These are phyloP conservation scores for Penicillium oxalicum DNA, from an alignment of 2,329 filamentous ascomycete species.

Conservation along the genomic window DNA sequence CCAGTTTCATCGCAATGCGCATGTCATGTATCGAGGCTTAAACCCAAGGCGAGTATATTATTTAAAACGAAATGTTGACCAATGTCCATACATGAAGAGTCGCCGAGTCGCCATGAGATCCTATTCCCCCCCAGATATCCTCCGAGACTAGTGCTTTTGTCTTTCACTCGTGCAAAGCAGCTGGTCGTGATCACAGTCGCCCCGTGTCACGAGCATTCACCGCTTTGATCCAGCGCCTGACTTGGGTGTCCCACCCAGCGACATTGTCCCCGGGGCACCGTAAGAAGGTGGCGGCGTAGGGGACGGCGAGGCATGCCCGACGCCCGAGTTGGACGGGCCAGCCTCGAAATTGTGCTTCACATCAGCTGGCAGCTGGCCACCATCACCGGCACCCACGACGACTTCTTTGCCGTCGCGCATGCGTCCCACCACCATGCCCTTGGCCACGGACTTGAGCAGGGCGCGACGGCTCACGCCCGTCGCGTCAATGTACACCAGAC, in stretches of 20 bases:
- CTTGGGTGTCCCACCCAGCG: conserved; percentile 25
- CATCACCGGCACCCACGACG: conserved; percentile 44
- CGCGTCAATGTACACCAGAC: conserved; percentile 94
- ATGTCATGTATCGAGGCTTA: too few relatives aligned
- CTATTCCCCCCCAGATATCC: neutral
- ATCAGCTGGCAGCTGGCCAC: conserved; percentile 31
- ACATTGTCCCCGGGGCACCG: conserved; percentile 30
- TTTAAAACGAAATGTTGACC: too few relatives aligned
- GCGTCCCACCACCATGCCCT: conserved; percentile 67
- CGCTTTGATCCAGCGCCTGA: conserved; percentile 29
- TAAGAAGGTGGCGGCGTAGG: conserved; percentile 40
- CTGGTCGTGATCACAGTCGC: neutral
- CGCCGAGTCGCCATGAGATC: neutral
- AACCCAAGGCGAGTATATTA: too few relatives aligned
- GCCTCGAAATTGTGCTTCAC: conserved; percentile 6
- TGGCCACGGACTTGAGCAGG: conserved; percentile 89
- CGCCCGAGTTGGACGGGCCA: conserved; percentile 10
- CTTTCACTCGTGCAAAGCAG: too few relatives aligned
- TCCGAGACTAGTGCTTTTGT: neutral
- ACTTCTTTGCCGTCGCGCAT: conserved; percentile 46
- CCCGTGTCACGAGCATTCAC: conserved; percentile 6
- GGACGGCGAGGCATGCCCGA: conserved; percentile 28
- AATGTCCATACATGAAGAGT: too few relatives aligned
- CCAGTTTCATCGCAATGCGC: too few relatives aligned
- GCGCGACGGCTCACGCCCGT: conserved; percentile 84